phyloP scores from a whole-genome alignment of 2,329 filamentous ascomycete genomes.

The Alternaria ethzedia region DNA sequence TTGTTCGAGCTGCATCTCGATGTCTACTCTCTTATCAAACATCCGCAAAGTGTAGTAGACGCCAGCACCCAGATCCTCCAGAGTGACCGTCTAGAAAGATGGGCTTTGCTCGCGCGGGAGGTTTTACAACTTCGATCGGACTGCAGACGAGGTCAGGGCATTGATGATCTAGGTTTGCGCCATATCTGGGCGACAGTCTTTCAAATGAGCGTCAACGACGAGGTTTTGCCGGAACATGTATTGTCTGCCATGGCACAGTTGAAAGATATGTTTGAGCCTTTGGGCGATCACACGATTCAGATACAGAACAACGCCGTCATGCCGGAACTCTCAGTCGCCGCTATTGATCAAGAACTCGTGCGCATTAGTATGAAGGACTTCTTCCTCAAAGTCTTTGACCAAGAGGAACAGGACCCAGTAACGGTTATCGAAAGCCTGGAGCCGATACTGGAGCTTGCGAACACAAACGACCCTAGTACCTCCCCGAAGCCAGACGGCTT shows the following conservation, averaged over 20 bases:
- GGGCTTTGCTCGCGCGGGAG: slow-evolving; percentile 64
- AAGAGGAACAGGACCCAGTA: slow-evolving; percentile 79
- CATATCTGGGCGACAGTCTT: slow-evolving; percentile 72
- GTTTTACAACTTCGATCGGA: slow-evolving; percentile 53
- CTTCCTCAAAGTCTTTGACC: slow-evolving; percentile 86
- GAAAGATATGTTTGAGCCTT: slow-evolving; percentile 58
- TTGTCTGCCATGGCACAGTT: slow-evolving; percentile 69
- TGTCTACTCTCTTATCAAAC: slow-evolving; percentile 67
- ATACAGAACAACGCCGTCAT: slow-evolving; percentile 88
- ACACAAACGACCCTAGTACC: neutral
- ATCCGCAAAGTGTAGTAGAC: slow-evolving; percentile 64
- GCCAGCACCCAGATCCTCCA: slow-evolving; percentile 59
- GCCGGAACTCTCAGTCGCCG: slow-evolving; percentile 81
- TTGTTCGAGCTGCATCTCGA: slow-evolving; percentile 73
- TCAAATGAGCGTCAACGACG: slow-evolving; percentile 63
- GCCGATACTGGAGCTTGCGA: slow-evolving; percentile 78
- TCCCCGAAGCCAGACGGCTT: slow-evolving; percentile 7
- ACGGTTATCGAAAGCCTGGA: slow-evolving; percentile 90
- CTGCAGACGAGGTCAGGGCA: slow-evolving; percentile 23
- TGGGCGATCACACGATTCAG: slow-evolving; percentile 60
- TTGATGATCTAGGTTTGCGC: slow-evolving; percentile 60
- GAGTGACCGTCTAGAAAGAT: slow-evolving; percentile 65
- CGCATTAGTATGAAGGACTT: slow-evolving; percentile 96
- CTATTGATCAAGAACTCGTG: slow-evolving; percentile 87
- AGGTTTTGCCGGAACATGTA: slow-evolving; percentile 64